A percentile compares a stretch with the other conserved stretches of the same genome.
Evolutionary conservation across 768 basidiomycete species (phyloP).

Genomic region (Bullera alba): DNA sequence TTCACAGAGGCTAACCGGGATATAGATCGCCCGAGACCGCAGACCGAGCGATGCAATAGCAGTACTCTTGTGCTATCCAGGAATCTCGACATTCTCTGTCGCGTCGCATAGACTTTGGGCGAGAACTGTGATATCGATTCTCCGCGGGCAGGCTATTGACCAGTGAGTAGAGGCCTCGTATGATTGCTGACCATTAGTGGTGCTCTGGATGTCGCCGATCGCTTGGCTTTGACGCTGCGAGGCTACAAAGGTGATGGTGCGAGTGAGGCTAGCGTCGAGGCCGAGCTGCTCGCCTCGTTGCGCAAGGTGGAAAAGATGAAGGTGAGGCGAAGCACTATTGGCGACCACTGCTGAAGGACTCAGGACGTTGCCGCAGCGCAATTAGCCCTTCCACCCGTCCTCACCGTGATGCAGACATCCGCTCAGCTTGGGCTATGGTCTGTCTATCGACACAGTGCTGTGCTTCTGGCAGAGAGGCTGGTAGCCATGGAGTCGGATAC

Average conservation of each 20-base stretch:
- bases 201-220: not conserved
- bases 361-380: constrained; percentile 15
- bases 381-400: constrained; percentile 25
- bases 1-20: no score
- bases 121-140: not conserved
- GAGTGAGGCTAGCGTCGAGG: constrained; percentile 6
- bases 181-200: constrained; percentile 6
- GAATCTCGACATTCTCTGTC: no score
- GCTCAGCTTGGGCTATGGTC: constrained; percentile 22
- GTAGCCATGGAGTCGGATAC: constrained; percentile 22
- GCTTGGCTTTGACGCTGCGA: not conserved
- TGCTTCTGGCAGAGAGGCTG: constrained; percentile 29
- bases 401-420: constrained; percentile 23
- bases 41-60: no score
- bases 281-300: constrained; percentile 9
- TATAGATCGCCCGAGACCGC: no score
- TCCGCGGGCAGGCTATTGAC: constrained; percentile 18
- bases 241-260: not conserved
- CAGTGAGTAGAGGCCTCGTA: not conserved
- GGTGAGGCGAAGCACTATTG: constrained; percentile 1
- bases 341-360: not conserved
- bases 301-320: constrained; percentile 11
- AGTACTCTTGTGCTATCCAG: no score
- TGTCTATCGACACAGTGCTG: constrained; percentile 20
- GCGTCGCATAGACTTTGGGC: no score